Evolutionary conservation across 345 rosid species (phyloP), one percentile per base, ranked within the genome.

Genomic region (Punica granatum): DNA sequence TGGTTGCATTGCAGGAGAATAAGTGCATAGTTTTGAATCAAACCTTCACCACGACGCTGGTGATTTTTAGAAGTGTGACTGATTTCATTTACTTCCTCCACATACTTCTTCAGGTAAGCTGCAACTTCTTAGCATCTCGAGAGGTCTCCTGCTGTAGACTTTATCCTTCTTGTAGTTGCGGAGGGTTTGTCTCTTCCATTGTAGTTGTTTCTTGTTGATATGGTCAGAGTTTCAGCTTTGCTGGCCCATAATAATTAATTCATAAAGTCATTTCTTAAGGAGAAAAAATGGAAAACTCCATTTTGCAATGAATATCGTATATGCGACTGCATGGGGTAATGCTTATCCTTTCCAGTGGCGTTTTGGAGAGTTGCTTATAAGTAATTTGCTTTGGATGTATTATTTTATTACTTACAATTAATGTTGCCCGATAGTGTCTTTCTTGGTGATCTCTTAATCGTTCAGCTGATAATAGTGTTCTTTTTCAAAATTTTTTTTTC

Each of bases 21-120:
- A 82, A 75, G 64, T 89, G 97, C 76, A 80, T 89, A 65, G 78
- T 69, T 37, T 78, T 89, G 31, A 74, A 85, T 51, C 64, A 74
- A 87, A 65, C 80, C 3, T 46, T 78, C 82, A 70, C 97, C 31
- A 78, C 48, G 33, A 15, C 74, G 32, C 60, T 90, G 60, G 85
- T 86, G 68, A 66, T 63, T 68, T 67, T 86, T 15, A 82, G 96
- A 73, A 86, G 80, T 76, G 0, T 85, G 63, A 87, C 87, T 5
- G 98, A 93, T 80, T 49, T 83, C 72, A 70, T 90, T 15, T 90
- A 81, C 85, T 64, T 85, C 15, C 62, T 87, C 36, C 79, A 90
- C 83, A 87, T 93, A 58, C 79, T 90, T 72, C 91, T 93, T 78
- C 94, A 90, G 97, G 97, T 93, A 71, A 33, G 44, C 54, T 35